Evolutionary conservation across 768 basidiomycete species (phyloP).

Genomic region (Tricholoma furcatifolium): DNA sequence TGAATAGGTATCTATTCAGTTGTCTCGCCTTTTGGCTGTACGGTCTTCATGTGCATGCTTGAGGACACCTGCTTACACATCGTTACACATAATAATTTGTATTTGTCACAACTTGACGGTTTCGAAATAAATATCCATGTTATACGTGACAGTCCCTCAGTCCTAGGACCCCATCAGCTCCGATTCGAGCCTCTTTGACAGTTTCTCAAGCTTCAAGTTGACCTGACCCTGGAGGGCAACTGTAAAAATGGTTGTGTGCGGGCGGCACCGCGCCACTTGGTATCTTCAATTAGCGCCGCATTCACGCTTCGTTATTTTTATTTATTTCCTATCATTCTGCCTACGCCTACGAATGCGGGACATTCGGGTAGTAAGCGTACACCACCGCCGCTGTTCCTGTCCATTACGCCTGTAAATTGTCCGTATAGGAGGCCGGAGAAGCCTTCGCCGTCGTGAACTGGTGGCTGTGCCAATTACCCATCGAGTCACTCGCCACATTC

Average conservation of each 20-base stretch:
- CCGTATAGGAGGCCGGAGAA: slow-evolving; percentile 21
- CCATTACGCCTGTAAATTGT: slow-evolving; percentile 30
- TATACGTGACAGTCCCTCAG: too few relatives aligned
- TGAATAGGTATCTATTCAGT: too few relatives aligned
- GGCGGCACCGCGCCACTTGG: background rate
- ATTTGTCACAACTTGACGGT: background rate
- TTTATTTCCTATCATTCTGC: slow-evolving; percentile 12
- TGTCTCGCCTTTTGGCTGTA: too few relatives aligned
- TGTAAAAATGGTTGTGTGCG: background rate
- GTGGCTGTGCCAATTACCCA: slow-evolving; percentile 15
- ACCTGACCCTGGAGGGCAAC: too few relatives aligned
- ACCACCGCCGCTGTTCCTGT: slow-evolving; percentile 32
- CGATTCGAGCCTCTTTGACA: too few relatives aligned
- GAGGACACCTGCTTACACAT: too few relatives aligned
- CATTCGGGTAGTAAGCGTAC: slow-evolving; percentile 18
- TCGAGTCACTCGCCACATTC: slow-evolving; percentile 19
- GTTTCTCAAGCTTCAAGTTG: too few relatives aligned
- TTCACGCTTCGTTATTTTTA: slow-evolving; percentile 4
- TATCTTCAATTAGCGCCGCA: background rate
- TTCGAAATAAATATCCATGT: too few relatives aligned
- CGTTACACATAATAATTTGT: background rate
- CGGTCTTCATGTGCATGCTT: too few relatives aligned
- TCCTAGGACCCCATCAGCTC: background rate
- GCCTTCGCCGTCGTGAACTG: slow-evolving; percentile 8
- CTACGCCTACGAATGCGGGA: slow-evolving; percentile 9